Evolutionary conservation across 169 alveolate genomes (phyloP).

Genomic region (Sarcocystis neurona): DNA sequence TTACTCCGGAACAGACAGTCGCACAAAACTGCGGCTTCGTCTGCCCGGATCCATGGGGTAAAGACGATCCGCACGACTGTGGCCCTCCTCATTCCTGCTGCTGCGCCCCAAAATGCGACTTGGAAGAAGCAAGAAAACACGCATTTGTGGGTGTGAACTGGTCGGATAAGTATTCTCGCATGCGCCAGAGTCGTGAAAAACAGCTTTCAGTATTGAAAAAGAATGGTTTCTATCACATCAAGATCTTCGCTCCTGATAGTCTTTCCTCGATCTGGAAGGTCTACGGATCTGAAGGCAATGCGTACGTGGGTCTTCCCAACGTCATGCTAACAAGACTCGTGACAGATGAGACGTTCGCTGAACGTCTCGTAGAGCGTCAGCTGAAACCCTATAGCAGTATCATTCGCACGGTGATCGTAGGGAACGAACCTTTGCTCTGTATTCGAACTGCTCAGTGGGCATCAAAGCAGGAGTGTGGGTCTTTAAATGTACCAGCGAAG

Average conservation of each 20-base stretch:
- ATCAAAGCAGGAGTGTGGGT: conserved; percentile 45
- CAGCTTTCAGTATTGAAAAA: conserved; percentile 18
- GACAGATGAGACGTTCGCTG: background rate
- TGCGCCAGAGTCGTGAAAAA: conserved; percentile 6
- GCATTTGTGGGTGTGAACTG: conserved; percentile 52
- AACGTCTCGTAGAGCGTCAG: conserved; percentile 26
- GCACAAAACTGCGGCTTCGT: conserved; percentile 39
- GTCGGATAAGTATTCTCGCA: conserved; percentile 51
- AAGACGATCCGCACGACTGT: conserved; percentile 40
- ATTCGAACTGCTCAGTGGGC: conserved; percentile 45
- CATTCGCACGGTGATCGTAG: conserved; percentile 32
- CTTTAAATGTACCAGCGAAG: conserved; percentile 31
- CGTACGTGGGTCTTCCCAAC: conserved; percentile 52
- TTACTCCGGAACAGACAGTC: conserved; percentile 13
- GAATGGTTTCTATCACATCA: conserved; percentile 40
- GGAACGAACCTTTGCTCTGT: conserved; percentile 58
- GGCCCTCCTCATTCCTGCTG: conserved; percentile 54
- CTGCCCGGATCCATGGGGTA: conserved; percentile 62
- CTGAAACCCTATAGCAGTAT: conserved; percentile 12
- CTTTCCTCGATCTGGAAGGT: conserved; percentile 3
- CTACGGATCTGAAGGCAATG: conserved; percentile 24
- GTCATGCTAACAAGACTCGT: conserved; percentile 27
- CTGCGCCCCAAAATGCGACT: conserved; percentile 51
- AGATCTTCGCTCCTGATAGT: conserved; percentile 49
- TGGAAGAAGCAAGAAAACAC: conserved; percentile 6